Evolutionary conservation across 495 filamentous ascomycete species (phyloP).

Genomic region (Entonaema liquescens): DNA sequence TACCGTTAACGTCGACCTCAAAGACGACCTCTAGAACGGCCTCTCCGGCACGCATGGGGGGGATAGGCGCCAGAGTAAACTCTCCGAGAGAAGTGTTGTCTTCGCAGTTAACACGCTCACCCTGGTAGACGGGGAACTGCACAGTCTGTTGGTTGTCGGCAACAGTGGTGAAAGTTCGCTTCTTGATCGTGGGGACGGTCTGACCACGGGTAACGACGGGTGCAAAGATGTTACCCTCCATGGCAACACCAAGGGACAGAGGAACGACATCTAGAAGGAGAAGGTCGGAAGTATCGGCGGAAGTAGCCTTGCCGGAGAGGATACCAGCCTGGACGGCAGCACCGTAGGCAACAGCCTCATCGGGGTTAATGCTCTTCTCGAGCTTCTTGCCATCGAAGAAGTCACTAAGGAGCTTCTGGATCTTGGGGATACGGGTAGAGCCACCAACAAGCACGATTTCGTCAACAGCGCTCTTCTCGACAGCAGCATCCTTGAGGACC

Average conservation of each 20-base stretch:
- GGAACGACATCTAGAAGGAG: slow-evolving; percentile 96
- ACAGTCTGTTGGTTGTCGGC: slow-evolving; percentile 96
- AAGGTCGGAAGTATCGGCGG: slow-evolving; percentile 94
- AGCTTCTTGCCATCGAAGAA: slow-evolving; percentile 99
- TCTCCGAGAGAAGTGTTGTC: slow-evolving; percentile 99
- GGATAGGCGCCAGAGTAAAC: slow-evolving; percentile 97
- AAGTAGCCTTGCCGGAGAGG: slow-evolving; percentile 95
- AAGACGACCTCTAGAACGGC: slow-evolving; percentile 98
- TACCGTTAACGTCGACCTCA: slow-evolving; percentile 99
- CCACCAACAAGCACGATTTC: slow-evolving; percentile 99
- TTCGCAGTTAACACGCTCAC: slow-evolving; percentile 99
- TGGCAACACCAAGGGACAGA: slow-evolving; percentile 98
- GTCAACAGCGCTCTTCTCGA: slow-evolving; percentile 93
- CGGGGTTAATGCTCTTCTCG: slow-evolving; percentile 99
- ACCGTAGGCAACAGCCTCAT: slow-evolving; percentile 99
- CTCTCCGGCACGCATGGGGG: slow-evolving; percentile 97
- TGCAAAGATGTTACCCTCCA: slow-evolving; percentile 99
- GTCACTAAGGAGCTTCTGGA: slow-evolving; percentile 97
- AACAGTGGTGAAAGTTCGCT: slow-evolving; percentile 96
- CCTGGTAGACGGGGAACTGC: slow-evolving; percentile 97
- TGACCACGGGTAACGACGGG: slow-evolving; percentile 91
- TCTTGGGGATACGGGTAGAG: slow-evolving; percentile 98
- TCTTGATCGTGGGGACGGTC: slow-evolving; percentile 94
- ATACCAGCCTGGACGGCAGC: slow-evolving; percentile 98
- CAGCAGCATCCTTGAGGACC: slow-evolving; percentile 94